phyloP scores from a whole-genome alignment of 1,139 yeast genomes.

The Starmera stellimalicola region DNA sequence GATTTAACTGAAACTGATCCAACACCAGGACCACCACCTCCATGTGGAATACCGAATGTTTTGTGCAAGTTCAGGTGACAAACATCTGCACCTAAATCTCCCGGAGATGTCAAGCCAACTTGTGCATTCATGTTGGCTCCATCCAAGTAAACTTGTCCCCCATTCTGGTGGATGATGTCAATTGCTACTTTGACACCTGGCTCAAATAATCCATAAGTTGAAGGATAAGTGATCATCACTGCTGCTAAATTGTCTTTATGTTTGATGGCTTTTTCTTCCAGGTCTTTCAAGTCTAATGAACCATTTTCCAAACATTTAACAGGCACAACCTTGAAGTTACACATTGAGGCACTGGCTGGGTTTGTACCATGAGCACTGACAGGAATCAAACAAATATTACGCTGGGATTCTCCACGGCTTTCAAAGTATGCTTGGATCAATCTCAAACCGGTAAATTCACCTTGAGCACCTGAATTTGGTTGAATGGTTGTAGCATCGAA shows the following conservation, averaged over 20 bases:
- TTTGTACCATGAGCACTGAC: constrained; percentile 98
- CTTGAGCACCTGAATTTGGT: constrained; percentile 99
- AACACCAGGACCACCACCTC: constrained; percentile 99
- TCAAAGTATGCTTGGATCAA: constrained; percentile 75
- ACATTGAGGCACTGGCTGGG: constrained; percentile 98
- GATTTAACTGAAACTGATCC: constrained; percentile 93
- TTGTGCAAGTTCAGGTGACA: constrained; percentile 95
- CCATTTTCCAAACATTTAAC: constrained; percentile 83
- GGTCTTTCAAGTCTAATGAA: constrained; percentile 72
- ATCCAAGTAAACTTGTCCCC: constrained; percentile 95
- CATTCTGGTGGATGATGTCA: constrained; percentile 70
- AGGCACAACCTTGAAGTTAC: constrained; percentile 88
- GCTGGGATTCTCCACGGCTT: constrained; percentile 55
- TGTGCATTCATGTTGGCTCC: constrained; percentile 99
- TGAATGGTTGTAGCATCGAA: constrained; percentile 84
- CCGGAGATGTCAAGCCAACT: constrained; percentile 95
- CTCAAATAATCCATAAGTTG: constrained; percentile 93
- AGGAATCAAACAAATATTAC: constrained; percentile 89
- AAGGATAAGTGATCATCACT: constrained; percentile 93
- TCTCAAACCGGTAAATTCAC: constrained; percentile 91
- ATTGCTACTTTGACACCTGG: constrained; percentile 84
- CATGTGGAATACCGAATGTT: constrained; percentile 96
- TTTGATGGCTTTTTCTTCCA: constrained; percentile 63
- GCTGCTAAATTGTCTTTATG: constrained; percentile 71
- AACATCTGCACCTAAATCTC: constrained; percentile 97